Conservation (phyloP, 2,329 filamentous ascomycete species). For the Penicillium sp. region DNA sequence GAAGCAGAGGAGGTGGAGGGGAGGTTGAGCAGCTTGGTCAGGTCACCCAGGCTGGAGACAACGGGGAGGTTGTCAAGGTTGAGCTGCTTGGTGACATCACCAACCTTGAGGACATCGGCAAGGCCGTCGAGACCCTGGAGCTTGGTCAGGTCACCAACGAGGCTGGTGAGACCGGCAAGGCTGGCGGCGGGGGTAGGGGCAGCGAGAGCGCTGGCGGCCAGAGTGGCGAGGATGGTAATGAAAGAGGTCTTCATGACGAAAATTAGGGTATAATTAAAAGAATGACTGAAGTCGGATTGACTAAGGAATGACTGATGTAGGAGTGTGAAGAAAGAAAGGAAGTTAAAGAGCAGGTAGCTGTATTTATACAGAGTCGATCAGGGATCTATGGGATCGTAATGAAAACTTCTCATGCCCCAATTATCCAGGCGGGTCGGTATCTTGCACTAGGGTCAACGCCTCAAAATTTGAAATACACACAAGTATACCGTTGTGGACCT, state of each 20-base stretch:
- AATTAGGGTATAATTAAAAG: constrained; percentile 12
- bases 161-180: constrained; percentile 2
- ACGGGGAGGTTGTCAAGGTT: constrained; percentile 15
- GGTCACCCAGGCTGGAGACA: constrained; percentile 18
- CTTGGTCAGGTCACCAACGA: constrained; percentile 6
- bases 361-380: constrained; percentile 14
- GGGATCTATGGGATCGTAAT: not conserved
- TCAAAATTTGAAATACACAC: constrained; percentile 5
- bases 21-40: constrained; percentile 17
- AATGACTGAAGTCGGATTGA: constrained; percentile 20
- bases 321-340: constrained; percentile 5
- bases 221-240: constrained; percentile 40
- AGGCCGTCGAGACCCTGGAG: constrained; percentile 13
- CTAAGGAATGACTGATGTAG: constrained; percentile 13
- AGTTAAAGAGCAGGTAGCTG: constrained; percentile 3
- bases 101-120: constrained; percentile 18
- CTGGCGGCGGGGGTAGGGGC: constrained; percentile 12
- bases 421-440: constrained; percentile 10
- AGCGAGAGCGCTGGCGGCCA: constrained; percentile 23
- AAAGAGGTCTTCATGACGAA: constrained; percentile 17
- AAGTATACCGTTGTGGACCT: not conserved
- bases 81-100: constrained; percentile 20
- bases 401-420: not conserved
- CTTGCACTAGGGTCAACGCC: not conserved
- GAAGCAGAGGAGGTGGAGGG: constrained; percentile 11